Evolutionary conservation across 2,329 filamentous ascomycete genomes (phyloP).

Genomic region (Fusarium haematococcum): DNA sequence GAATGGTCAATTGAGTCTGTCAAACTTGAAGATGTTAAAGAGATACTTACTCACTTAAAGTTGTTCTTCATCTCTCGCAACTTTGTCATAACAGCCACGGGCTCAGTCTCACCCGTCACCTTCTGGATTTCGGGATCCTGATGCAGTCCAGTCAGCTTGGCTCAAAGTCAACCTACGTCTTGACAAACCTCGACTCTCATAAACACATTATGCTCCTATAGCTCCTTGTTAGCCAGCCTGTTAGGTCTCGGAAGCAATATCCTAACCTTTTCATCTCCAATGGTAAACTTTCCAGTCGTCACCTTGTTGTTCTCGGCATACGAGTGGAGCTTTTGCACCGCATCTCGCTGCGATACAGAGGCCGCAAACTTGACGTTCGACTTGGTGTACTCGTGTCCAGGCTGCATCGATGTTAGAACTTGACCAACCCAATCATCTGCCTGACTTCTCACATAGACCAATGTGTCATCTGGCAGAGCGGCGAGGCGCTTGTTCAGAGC

Average conservation of each 20-base stretch:
- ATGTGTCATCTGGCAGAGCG: conserved; percentile 86
- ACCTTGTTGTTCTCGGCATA: conserved; percentile 85
- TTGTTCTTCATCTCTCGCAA: conserved; percentile 92
- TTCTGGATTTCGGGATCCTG: conserved; percentile 87
- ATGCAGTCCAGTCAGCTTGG: background rate
- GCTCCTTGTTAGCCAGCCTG: conserved; percentile 4
- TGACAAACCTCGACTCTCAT: conserved; percentile 83
- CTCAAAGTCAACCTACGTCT: background rate
- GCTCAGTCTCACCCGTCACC: conserved; percentile 82
- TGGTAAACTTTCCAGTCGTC: conserved; percentile 96
- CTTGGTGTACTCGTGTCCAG: conserved; percentile 98
- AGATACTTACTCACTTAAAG: conserved; percentile 66
- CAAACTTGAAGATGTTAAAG: background rate
- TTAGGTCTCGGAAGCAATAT: background rate
- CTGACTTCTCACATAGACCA: conserved; percentile 78
- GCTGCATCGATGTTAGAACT: conserved; percentile 59
- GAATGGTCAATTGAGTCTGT: conserved; percentile 7
- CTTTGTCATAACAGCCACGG: conserved; percentile 85
- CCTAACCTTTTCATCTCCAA: conserved; percentile 92
- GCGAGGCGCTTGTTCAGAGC: conserved; percentile 89
- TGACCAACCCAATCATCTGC: background rate
- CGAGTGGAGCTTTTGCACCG: conserved; percentile 79
- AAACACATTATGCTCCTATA: conserved; percentile 91
- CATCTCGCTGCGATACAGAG: conserved; percentile 78
- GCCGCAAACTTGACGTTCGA: conserved; percentile 90